A percentile compares a stretch with the other conserved stretches of the same genome.
phyloP scores from a whole-genome alignment of 2,329 filamentous ascomycete genomes.

The Fusarium sp. region DNA sequence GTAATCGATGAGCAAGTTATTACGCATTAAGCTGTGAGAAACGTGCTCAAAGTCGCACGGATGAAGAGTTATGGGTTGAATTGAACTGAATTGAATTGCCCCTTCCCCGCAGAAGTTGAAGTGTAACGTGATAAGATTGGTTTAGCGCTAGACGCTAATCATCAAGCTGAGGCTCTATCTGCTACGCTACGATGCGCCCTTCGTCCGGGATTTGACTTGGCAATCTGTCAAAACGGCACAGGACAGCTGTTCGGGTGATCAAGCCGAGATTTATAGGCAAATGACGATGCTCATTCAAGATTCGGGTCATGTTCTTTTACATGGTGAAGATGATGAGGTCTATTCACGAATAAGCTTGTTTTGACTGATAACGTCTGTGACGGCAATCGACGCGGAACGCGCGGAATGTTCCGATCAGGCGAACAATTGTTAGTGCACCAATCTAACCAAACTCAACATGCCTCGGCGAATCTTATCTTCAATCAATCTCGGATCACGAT shows the following conservation, averaged over 20 bases:
- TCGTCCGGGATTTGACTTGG: neutral
- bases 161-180: neutral
- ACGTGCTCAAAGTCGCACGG: slow-evolving; percentile 9
- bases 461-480: neutral
- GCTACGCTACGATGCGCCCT: neutral
- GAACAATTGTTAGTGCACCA: neutral
- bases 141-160: slow-evolving; percentile 12
- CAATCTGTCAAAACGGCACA: neutral
- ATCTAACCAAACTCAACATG: neutral
- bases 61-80: neutral
- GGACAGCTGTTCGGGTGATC: neutral
- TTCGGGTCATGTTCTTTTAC: neutral
- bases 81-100: neutral
- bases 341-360: neutral
- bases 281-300: neutral
- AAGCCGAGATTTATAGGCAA: neutral
- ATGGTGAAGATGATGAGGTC: rapidly evolving
- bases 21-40: neutral
- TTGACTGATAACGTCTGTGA: no score
- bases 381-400: no score
- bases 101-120: slow-evolving; percentile 34
- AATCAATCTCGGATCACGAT: neutral
- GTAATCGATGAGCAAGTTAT: neutral
- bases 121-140: slow-evolving; percentile 3
- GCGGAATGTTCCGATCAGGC: no score